These are phyloP conservation scores for Picochlorum sp. DNA, from an alignment of 139 green algal species.

Conservation along the genomic window DNA sequence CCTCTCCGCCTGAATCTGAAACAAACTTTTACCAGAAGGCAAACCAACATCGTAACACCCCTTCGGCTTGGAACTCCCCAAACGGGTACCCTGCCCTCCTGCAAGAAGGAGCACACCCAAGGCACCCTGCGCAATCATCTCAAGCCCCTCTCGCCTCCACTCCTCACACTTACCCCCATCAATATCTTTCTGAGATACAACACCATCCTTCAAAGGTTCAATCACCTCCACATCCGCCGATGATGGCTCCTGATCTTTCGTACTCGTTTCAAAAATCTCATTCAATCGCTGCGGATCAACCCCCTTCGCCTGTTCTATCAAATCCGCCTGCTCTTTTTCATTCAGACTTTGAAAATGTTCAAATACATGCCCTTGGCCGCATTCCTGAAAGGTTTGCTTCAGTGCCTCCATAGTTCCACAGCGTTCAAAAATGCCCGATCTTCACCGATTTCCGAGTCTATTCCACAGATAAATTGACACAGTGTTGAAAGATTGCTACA, in stretches of 20 bases:
- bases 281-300: slow-evolving; percentile 44
- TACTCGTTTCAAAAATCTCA: slow-evolving; percentile 36
- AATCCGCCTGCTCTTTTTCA: slow-evolving; percentile 29
- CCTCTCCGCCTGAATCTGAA: slow-evolving; percentile 83
- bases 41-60: slow-evolving; percentile 93
- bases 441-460: no score
- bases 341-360: slow-evolving; percentile 19
- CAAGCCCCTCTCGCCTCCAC: slow-evolving; percentile 34
- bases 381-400: not conserved
- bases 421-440: no score
- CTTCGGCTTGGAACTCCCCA: slow-evolving; percentile 79
- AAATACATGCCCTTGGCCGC: slow-evolving; percentile 9
- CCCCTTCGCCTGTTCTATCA: slow-evolving; percentile 10
- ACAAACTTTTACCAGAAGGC: slow-evolving; percentile 81
- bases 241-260: slow-evolving; percentile 1
- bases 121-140: slow-evolving; percentile 51
- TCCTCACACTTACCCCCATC: slow-evolving; percentile 13
- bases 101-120: slow-evolving; percentile 77
- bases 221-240: slow-evolving; percentile 6
- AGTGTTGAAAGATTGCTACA: no score
- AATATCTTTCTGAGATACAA: slow-evolving; percentile 22
- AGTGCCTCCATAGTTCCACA: not conserved
- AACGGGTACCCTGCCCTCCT: slow-evolving; percentile 85
- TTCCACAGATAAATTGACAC: no score
- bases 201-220: slow-evolving; percentile 3